phyloP scores from a whole-genome alignment of 495 filamentous ascomycete genomes.

The Xylaria curta region DNA sequence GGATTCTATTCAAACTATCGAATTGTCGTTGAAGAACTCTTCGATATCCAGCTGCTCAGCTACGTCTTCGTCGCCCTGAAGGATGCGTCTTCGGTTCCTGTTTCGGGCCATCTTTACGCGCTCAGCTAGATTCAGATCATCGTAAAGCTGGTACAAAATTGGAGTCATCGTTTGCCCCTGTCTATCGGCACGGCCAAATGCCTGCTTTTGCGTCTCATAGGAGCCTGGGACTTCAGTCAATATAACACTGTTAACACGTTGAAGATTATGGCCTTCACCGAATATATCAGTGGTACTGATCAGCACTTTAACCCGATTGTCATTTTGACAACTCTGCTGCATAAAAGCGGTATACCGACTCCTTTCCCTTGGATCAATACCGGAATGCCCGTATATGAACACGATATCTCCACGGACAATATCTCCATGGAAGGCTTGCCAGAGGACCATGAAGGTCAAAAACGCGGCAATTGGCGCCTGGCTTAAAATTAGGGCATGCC shows the following conservation, averaged over 20 bases:
- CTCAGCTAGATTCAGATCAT: background rate
- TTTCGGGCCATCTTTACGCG: background rate
- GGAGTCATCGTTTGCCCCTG: background rate
- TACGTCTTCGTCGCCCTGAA: background rate
- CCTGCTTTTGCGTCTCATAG: background rate
- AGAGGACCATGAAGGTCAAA: background rate
- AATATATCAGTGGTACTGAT: background rate
- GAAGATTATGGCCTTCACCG: background rate
- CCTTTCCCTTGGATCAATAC: background rate
- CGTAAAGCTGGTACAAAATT: background rate
- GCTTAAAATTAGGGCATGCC: background rate
- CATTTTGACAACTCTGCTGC: background rate
- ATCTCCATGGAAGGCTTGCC: background rate
- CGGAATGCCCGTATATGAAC: background rate
- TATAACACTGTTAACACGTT: conserved; percentile 1
- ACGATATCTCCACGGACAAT: background rate
- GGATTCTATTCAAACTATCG: background rate
- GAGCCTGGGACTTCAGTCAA: background rate
- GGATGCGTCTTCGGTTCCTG: background rate
- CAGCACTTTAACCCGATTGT: background rate
- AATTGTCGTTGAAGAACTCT: background rate
- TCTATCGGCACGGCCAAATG: background rate
- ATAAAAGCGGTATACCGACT: background rate
- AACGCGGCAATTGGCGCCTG: background rate
- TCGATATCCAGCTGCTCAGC: background rate